A percentile compares a stretch with the other conserved stretches of the same genome.
phyloP scores from a whole-genome alignment of 495 filamentous ascomycete genomes.

The Penicillium goetzii region DNA sequence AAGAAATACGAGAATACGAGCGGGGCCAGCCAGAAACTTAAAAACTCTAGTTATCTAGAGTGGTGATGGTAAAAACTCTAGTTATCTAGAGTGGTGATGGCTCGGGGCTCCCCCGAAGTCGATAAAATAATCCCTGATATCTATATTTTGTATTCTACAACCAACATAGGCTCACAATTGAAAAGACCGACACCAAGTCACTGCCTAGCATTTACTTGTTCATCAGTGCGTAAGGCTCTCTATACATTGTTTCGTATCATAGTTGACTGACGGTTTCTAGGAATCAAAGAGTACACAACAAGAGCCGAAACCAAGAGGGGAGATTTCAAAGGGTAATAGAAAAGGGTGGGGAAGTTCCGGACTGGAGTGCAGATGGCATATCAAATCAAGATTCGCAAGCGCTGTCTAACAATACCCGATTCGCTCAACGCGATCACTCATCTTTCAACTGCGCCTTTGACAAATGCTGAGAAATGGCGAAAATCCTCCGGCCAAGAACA shows the following conservation, averaged over 20 bases:
- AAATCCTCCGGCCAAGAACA: conserved; percentile 2
- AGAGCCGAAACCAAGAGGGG: neutral
- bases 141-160: neutral
- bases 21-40: conserved; percentile 1
- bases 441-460: conserved; percentile 1
- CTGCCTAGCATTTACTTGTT: neutral
- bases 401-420: neutral
- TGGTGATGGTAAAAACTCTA: no score
- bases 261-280: neutral
- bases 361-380: neutral
- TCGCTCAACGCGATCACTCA: neutral
- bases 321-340: neutral
- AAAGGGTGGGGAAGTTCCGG: no score
- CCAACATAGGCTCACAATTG: neutral
- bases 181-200: neutral
- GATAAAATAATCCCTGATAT: neutral
- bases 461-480: neutral
- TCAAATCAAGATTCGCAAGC: neutral
- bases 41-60: neutral
- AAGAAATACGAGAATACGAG: conserved; percentile 15
- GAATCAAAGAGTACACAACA: neutral
- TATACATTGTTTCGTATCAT: neutral
- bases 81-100: neutral
- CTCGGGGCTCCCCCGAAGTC: neutral
- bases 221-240: neutral